Percentiles rank a stretch among this genome's conserved stretches.
These are phyloP conservation scores for Tillandsia fasciculata DNA, from an alignment of 176 grass and related monocot genomes.

Conservation along the genomic window DNA sequence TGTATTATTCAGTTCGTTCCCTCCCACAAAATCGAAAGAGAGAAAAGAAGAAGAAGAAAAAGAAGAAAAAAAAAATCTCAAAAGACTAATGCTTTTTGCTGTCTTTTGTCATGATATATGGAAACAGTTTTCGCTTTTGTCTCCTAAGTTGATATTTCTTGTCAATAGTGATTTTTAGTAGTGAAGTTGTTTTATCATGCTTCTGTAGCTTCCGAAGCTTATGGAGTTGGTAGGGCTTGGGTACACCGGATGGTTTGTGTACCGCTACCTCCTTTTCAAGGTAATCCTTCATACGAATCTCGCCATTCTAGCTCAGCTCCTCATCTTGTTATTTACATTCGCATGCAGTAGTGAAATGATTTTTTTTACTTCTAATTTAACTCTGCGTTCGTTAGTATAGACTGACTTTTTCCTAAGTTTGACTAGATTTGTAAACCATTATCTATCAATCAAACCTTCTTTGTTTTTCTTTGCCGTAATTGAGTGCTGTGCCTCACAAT, in stretches of 20 bases:
- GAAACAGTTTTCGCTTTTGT: too few relatives aligned
- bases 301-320: background rate
- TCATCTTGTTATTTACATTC: conserved; percentile 6
- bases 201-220: conserved; percentile 49
- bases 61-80: too few relatives aligned
- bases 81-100: background rate
- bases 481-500: background rate
- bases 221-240: conserved; percentile 62
- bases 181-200: conserved; percentile 1
- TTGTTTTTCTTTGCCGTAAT: background rate
- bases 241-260: conserved; percentile 70
- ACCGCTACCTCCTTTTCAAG: conserved; percentile 72
- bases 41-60: too few relatives aligned
- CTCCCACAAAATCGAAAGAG: background rate
- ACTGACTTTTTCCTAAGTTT: background rate
- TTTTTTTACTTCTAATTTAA: background rate
- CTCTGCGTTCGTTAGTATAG: background rate
- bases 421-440: background rate
- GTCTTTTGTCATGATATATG: background rate
- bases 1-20: background rate
- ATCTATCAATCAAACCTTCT: background rate
- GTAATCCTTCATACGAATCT: conserved; percentile 29
- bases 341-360: background rate
- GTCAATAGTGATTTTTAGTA: too few relatives aligned
- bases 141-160: too few relatives aligned